phyloP scores from a whole-genome alignment of 352 stramenopile species.

The Phytophthora ohioensis region DNA sequence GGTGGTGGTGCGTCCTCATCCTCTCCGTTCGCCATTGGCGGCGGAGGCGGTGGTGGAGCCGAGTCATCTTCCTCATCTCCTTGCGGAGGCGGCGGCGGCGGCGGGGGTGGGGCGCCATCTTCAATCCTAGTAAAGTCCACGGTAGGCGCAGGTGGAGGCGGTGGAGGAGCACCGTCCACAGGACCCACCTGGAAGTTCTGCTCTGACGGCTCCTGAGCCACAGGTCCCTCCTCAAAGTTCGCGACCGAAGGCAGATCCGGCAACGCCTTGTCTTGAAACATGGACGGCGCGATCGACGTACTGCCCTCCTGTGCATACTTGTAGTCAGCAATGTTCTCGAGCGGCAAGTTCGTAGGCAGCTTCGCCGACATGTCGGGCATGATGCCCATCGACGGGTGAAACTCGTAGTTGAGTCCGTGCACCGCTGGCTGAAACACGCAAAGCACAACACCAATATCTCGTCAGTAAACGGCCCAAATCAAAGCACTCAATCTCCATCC shows the following conservation, averaged over 20 bases:
- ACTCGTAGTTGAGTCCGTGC: conserved; percentile 83
- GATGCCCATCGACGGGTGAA: conserved; percentile 70
- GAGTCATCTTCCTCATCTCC: conserved; percentile 53
- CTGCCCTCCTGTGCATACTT: conserved; percentile 75
- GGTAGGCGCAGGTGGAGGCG: conserved; percentile 61
- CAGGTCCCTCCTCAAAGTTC: conserved; percentile 72
- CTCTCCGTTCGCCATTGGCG: conserved; percentile 39
- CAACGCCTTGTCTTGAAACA: conserved; percentile 85
- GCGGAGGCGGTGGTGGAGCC: conserved; percentile 51
- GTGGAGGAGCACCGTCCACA: conserved; percentile 67
- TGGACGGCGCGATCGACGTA: conserved; percentile 80
- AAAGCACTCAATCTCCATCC: not conserved
- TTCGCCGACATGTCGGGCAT: conserved; percentile 81
- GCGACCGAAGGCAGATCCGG: conserved; percentile 72
- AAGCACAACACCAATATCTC: not conserved
- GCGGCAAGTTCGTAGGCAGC: conserved; percentile 78
- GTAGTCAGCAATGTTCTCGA: conserved; percentile 84
- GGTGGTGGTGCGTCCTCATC: conserved; percentile 63
- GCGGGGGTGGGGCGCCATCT: conserved; percentile 52
- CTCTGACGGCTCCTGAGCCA: conserved; percentile 65
- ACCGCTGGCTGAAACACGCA: conserved; percentile 54
- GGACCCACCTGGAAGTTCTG: conserved; percentile 73
- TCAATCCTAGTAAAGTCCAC: conserved; percentile 69
- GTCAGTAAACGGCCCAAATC: not conserved
- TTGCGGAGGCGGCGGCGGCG: conserved; percentile 53